Evolutionary conservation across 768 basidiomycete species (phyloP), one percentile per base, ranked within the genome.

Genomic region (Boletus vermiculosoides): DNA sequence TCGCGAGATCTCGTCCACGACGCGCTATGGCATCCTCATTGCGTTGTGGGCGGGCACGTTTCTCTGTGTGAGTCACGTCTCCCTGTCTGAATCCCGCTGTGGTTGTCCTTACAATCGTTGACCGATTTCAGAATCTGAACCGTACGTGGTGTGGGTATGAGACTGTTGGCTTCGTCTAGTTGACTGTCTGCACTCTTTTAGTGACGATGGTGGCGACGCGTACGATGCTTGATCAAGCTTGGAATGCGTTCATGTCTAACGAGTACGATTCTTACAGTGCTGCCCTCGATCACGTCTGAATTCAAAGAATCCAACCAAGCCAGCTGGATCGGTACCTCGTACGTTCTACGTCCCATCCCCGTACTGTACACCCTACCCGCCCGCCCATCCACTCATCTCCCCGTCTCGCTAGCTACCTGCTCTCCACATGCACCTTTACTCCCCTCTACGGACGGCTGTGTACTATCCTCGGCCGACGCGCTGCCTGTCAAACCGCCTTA

Each of bases 391-490:
- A 8, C 31, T 44, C 5, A 30, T 30, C 30, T 30, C 30, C 31
- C 39, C 5, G 9, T 30, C 30, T 30, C 30, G 2, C 55, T 44
- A 62, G 56, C 30, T 91, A 88, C 69, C 73, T 92, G 9, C 80
- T 92, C 15, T 86, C 90, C 4, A 87, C 83, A 4, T 88, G 86
- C 68, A 88, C 89, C 3, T 91, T 91, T 60, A 91, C 90, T 0
- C 90, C 88, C 0, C 75, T 92, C 6, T 92, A 91, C 65, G 90
- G 90, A 23, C 82, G 89, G 4, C 75, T 92, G 6, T 87, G 82
- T 60, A 86, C 88, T 66, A 86, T 87, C 11, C 71, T 91, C 67
- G 90, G 90, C 6, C 74, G 90, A 16, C 77, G 82, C 49, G 81
- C 80, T 12, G 89, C 89, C 4, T 86, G 84, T 63, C 85, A 84